Evolutionary conservation across 2,329 filamentous ascomycete species (phyloP), one percentile per base, ranked within the genome.

Genomic region (Aspergillus proliferans): DNA sequence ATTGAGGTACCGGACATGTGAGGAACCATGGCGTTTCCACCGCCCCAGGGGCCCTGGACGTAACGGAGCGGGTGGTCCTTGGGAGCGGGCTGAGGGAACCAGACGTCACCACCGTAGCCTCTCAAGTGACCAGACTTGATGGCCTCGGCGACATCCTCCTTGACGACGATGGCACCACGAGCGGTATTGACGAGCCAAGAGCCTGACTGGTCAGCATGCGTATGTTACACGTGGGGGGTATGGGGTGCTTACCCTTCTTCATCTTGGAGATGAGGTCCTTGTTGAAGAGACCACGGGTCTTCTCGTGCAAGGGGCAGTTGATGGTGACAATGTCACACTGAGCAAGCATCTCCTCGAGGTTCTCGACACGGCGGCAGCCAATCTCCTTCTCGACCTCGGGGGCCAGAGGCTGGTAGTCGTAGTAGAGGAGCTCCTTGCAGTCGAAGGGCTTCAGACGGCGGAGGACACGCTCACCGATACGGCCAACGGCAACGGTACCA

Each of bases 391-490:
- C 91, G 64, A 84, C 79, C 78, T 95, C 90, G 52, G 88, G 67
- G 52, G 76, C 80, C 58, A 98, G 81, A 46, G 92, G 90, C 82
- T 98, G 93, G 86, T 98, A 98, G 79, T 98, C 93, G 72, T 88
- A 97, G 87, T 98, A 98, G 57, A 97, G 83, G 45, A 98, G 83
- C 81, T 97, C 92, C 85, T 95, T 95, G 88, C 93, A 98, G 80
- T 95, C 92, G 69, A 98, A 98, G 59, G 91, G 79, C 84, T 94
- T 95, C 65, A 98, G 86, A 59, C 93, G 85, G 73, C 92, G 87
- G 62, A 98, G 84, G 51, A 98, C 93, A 76, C 93, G 91, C 84
- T 97, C 91, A 66, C 93, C 93, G 65, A 98, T 98, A 71, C 93
- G 89, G 71, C 93, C 93, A 55, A 97, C 91, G 66, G 88, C 93